These are phyloP conservation scores for Baudoinia panamericana DNA, from an alignment of 495 filamentous ascomycete species.

Conservation along the genomic window DNA sequence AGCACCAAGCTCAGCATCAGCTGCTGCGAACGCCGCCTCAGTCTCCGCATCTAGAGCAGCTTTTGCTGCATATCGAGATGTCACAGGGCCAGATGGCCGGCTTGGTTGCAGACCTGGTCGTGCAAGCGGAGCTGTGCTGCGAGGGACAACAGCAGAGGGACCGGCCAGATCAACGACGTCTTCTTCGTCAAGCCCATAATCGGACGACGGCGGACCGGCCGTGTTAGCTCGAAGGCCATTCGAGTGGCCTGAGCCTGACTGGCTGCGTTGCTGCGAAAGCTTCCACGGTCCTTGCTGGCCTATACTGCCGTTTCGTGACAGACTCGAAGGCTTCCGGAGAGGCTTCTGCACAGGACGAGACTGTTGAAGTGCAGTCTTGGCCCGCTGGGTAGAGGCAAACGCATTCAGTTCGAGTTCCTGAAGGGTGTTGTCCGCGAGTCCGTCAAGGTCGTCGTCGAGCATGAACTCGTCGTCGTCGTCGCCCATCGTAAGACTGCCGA, in stretches of 20 bases:
- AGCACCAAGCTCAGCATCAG: constrained; percentile 24
- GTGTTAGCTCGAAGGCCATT: constrained; percentile 12
- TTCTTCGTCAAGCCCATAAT: constrained; percentile 31
- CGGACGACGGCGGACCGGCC: constrained; percentile 24
- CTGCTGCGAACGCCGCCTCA: constrained; percentile 22
- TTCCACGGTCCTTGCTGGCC: too few relatives aligned
- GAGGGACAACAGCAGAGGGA: constrained; percentile 23
- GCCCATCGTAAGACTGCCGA: too few relatives aligned
- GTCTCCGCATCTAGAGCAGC: constrained; percentile 34
- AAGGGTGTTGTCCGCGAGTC: constrained; percentile 26
- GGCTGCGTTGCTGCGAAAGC: too few relatives aligned
- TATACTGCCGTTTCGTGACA: constrained; percentile 1
- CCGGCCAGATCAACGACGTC: constrained; percentile 32
- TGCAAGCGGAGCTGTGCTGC: too few relatives aligned
- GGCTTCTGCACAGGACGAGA: not conserved
- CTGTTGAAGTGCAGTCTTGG: constrained; percentile 1
- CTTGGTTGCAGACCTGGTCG: too few relatives aligned
- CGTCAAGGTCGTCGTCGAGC: constrained; percentile 42
- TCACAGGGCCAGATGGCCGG: constrained; percentile 5
- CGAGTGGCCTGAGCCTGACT: too few relatives aligned
- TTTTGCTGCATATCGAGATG: constrained; percentile 41
- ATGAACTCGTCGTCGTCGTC: constrained; percentile 52
- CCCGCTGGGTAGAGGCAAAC: constrained; percentile 25
- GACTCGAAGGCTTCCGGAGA: not conserved
- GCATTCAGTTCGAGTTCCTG: constrained; percentile 28